Evolutionary conservation across 1,139 yeast genomes (phyloP).

Genomic region (Scheffersomyces quercinus): DNA sequence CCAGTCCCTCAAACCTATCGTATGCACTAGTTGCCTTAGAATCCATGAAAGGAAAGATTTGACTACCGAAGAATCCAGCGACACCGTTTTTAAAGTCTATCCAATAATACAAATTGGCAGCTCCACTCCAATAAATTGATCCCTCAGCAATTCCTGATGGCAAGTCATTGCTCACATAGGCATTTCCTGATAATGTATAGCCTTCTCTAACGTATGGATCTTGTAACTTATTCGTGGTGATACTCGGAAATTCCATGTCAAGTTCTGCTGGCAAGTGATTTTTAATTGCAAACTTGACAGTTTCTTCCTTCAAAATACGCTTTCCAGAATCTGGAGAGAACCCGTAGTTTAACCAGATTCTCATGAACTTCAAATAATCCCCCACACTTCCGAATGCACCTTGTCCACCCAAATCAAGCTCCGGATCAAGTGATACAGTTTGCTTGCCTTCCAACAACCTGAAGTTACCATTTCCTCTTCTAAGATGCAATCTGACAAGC

Average conservation of each 20-base stretch:
- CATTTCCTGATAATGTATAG: conserved; percentile 16
- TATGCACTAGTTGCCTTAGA: conserved; percentile 3
- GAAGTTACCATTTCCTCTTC: conserved; percentile 10
- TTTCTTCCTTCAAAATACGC: conserved; percentile 30
- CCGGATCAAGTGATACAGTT: conserved; percentile 26
- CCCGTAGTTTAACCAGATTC: conserved; percentile 50
- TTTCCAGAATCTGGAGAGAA: conserved; percentile 38
- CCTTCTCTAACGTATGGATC: conserved; percentile 9
- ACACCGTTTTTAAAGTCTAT: conserved; percentile 41
- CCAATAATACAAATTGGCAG: conserved; percentile 50
- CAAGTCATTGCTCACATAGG: conserved; percentile 18
- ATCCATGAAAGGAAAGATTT: conserved; percentile 33
- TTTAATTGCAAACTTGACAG: conserved; percentile 32
- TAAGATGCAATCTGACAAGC: conserved; percentile 25
- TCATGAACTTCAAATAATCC: conserved; percentile 44
- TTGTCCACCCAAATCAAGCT: conserved; percentile 51
- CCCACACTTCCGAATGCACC: conserved; percentile 46
- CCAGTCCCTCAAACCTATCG: conserved; percentile 9
- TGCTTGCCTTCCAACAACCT: not conserved
- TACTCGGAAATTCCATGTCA: conserved; percentile 9
- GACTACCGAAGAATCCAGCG: conserved; percentile 46
- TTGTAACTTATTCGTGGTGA: conserved; percentile 2
- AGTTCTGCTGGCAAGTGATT: conserved; percentile 36
- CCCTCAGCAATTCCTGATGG: conserved; percentile 45
- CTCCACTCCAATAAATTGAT: conserved; percentile 46